Base-by-base conservation (phyloP, 208 protist species). In the Crithidia fasciculata region DNA sequence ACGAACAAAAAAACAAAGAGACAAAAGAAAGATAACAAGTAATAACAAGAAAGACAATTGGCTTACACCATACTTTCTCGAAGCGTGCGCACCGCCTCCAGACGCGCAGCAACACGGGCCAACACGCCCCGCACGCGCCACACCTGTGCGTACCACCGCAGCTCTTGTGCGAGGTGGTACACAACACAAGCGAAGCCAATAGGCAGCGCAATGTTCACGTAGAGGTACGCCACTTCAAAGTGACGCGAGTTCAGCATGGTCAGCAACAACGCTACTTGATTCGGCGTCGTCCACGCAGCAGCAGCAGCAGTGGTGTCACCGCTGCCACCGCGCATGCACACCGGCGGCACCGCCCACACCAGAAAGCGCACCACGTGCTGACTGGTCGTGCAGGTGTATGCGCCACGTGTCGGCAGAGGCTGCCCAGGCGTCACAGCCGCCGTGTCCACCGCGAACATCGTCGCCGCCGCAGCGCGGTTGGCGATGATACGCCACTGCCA, bases 141-240 rank as follows among this genome's bases (percentile, higher is more conserved):
- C 5, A 47, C 49, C 55, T 45, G 56, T 18, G 50, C 45, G 57
- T 70, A 57, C 7, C 60, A n/a, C 45, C 54, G 47, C n/a, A 76
- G 40, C 43, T 74, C 63, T 8, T 65, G 53, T 47, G 52, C 15
- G 5, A 74, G 40, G 15, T 64, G 53, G 41, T 60, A 62, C 39
- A 76, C 15, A 40, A 53, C 45, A n/a, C 36, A 47, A 2, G 43
- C 40, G 44, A 81, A 65, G 3, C 69, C 64, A 3, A 69, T 15
- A 18, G 72, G 62, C 10, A 81, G 63, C 7, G 70, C 70, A 13
- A 76, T 15, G 40, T 40, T 76, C 8, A 54, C 62, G 76, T 81
- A 81, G 16, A 74, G 8, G 59, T 72, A 81, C 44, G 76, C 70
- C 56, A 76, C 43, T 19, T 60, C 15, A 37, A 70, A 73, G 18